These are phyloP conservation scores for Sonneratia alba DNA, from an alignment of 345 rosid species.

Conservation along the genomic window DNA sequence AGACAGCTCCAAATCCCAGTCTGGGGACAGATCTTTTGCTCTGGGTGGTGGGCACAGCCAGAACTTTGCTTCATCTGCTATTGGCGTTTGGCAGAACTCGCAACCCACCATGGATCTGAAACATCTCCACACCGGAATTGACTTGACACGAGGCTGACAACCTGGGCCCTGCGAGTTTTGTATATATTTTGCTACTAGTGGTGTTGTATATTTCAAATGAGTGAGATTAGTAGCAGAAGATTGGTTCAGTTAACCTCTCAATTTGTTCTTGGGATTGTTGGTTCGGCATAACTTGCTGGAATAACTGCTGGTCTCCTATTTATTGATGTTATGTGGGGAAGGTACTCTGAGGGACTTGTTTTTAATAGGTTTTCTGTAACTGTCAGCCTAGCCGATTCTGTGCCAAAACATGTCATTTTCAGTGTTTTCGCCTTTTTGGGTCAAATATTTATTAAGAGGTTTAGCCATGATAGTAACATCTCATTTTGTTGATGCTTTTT, in stretches of 20 bases:
- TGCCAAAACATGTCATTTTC: not conserved
- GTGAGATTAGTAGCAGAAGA: conserved; percentile 1
- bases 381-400: not conserved
- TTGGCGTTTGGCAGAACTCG: conserved; percentile 58
- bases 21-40: conserved; percentile 22
- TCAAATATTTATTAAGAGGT: not conserved
- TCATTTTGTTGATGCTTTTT: too few species aligned
- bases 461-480: too few species aligned
- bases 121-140: conserved; percentile 69
- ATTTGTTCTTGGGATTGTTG: not conserved
- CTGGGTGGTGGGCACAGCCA: conserved; percentile 31
- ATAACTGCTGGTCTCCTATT: not conserved
- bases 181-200: conserved; percentile 39
- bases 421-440: not conserved
- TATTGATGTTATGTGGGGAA: not conserved
- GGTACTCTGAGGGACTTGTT: not conserved
- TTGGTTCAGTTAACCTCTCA: conserved; percentile 2
- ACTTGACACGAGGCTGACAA: conserved; percentile 75
- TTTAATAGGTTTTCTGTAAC: too few species aligned
- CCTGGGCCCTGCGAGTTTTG: conserved; percentile 28
- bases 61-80: conserved; percentile 34
- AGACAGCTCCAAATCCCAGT: conserved; percentile 25
- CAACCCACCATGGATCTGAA: conserved; percentile 57
- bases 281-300: not conserved
- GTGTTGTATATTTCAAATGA: conserved; percentile 12